phyloP scores from a whole-genome alignment of 768 basidiomycete species.

The Multifurca ochricompacta region DNA sequence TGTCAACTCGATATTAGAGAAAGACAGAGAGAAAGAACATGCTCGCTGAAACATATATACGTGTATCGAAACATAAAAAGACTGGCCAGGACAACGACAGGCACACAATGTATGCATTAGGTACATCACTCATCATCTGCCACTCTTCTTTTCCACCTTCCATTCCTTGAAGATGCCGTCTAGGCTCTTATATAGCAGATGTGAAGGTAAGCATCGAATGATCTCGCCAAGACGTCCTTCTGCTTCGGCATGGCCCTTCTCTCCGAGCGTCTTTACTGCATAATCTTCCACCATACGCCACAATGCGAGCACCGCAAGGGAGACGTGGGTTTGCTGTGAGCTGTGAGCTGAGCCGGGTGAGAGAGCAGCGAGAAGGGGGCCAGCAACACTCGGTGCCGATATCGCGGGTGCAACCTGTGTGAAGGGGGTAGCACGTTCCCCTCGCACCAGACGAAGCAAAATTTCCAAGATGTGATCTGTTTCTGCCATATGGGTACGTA shows the following conservation, averaged over 20 bases:
- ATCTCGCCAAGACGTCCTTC: constrained; percentile 82
- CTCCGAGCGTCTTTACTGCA: constrained; percentile 54
- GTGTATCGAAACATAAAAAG: constrained; percentile 2
- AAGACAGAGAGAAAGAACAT: not conserved
- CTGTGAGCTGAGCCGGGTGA: constrained; percentile 73
- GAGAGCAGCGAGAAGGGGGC: constrained; percentile 63
- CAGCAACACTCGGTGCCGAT: constrained; percentile 55
- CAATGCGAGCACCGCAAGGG: constrained; percentile 86
- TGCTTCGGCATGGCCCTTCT: constrained; percentile 61
- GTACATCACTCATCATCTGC: constrained; percentile 29
- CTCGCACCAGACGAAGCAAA: constrained; percentile 82
- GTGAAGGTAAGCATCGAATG: constrained; percentile 79
- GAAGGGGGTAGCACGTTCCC: constrained; percentile 71
- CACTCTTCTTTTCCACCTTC: constrained; percentile 74
- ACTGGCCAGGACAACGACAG: constrained; percentile 1
- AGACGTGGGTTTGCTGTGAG: constrained; percentile 88
- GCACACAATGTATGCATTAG: constrained; percentile 1
- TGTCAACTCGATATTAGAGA: not conserved
- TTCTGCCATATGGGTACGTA: constrained; percentile 80
- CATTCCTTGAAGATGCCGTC: constrained; percentile 95
- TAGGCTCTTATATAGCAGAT: constrained; percentile 82
- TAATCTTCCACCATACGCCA: constrained; percentile 80
- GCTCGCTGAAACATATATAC: constrained; percentile 3
- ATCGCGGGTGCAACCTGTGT: constrained; percentile 55
- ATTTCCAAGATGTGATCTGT: constrained; percentile 90